phyloP scores from a whole-genome alignment of 2,329 filamentous ascomycete genomes.

The Trichoderma hamatum region DNA sequence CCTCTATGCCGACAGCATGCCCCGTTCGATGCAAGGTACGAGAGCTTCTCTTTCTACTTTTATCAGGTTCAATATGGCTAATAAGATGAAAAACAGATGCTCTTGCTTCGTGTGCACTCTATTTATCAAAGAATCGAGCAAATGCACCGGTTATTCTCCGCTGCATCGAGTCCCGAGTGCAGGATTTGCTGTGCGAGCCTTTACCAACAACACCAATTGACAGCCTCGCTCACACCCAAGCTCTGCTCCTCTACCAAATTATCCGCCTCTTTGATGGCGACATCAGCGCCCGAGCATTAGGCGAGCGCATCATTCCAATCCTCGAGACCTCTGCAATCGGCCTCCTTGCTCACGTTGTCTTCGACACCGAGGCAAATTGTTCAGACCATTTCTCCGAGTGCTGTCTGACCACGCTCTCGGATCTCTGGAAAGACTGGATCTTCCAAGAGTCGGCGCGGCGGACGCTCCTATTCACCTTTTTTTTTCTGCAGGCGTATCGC shows the following conservation, averaged over 20 bases:
- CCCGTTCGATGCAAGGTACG: conserved; percentile 52
- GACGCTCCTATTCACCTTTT: conserved; percentile 53
- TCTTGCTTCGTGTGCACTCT: conserved; percentile 56
- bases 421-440: conserved; percentile 56
- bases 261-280: conserved; percentile 56
- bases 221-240: conserved; percentile 49
- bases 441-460: conserved; percentile 57
- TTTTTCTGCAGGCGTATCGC: conserved; percentile 46
- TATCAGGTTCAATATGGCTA: background rate
- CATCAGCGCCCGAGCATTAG: conserved; percentile 45
- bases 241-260: conserved; percentile 53
- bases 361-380: conserved; percentile 30
- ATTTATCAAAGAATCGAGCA: conserved; percentile 50
- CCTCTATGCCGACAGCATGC: conserved; percentile 57
- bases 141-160: conserved; percentile 55
- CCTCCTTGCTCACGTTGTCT: conserved; percentile 40
- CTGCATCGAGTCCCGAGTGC: conserved; percentile 49
- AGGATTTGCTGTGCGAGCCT: conserved; percentile 46
- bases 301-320: conserved; percentile 40
- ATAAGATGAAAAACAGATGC: conserved; percentile 47
- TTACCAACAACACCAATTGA: conserved; percentile 36
- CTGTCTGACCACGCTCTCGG: conserved; percentile 45
- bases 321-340: conserved; percentile 41
- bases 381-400: conserved; percentile 36
- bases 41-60: background rate